Conservation (phyloP, 2,329 filamentous ascomycete genomes). For the Aureobasidium musti region DNA sequence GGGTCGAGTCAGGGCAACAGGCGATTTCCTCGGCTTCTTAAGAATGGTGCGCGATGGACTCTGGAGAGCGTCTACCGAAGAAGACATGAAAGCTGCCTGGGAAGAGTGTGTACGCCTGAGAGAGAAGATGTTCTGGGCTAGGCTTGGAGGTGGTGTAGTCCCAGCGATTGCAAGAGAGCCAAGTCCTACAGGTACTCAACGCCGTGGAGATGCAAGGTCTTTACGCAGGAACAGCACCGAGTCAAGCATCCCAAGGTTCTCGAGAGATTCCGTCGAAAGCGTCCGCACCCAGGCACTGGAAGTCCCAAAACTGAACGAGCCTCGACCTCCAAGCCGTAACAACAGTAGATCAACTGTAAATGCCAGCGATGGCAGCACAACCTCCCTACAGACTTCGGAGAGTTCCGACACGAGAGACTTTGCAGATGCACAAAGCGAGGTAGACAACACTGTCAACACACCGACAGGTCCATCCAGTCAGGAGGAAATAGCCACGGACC, state of each 20-base stretch:
- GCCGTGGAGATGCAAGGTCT: background rate
- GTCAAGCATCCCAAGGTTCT: slow-evolving; percentile 7
- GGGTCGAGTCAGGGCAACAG: slow-evolving; percentile 77
- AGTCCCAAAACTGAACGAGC: slow-evolving; percentile 11
- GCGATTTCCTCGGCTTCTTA: slow-evolving; percentile 89
- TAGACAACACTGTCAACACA: background rate
- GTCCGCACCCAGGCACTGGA: slow-evolving; percentile 1
- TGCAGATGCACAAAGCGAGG: slow-evolving; percentile 7
- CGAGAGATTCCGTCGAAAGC: slow-evolving; percentile 14
- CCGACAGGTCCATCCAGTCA: background rate
- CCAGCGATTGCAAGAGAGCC: slow-evolving; percentile 48
- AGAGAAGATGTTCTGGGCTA: slow-evolving; percentile 96
- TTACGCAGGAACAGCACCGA: slow-evolving; percentile 11
- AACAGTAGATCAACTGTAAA: background rate
- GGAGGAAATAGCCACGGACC: background rate
- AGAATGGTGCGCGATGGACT: slow-evolving; percentile 90
- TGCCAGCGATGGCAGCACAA: background rate
- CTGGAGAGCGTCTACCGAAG: slow-evolving; percentile 79
- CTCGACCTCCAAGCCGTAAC: slow-evolving; percentile 17
- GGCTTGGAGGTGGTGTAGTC: slow-evolving; percentile 87
- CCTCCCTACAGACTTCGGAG: background rate
- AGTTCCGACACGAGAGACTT: slow-evolving; percentile 25
- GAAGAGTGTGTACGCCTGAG: slow-evolving; percentile 87
- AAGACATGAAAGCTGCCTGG: slow-evolving; percentile 86
- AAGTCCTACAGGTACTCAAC: slow-evolving; percentile 12